phyloP scores from a whole-genome alignment of 176 grass and related monocot genomes.

The Triticum urartu region DNA sequence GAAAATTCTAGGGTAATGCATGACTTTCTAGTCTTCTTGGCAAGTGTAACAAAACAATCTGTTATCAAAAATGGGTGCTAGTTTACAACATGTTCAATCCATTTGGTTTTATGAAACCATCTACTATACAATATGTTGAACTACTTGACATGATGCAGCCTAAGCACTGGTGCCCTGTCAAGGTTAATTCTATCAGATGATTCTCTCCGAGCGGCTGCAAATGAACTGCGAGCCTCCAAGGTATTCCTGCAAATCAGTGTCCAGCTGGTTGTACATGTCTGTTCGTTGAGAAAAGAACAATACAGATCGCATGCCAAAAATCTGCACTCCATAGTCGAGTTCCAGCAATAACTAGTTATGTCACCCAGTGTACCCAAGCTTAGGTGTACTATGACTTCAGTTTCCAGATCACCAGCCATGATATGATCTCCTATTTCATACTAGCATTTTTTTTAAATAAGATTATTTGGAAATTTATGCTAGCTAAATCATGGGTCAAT shows the following conservation, averaged over 20 bases:
- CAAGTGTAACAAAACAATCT: not conserved
- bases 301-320: not conserved
- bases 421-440: not conserved
- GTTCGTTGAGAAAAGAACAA: not conserved
- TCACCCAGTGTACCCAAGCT: not conserved
- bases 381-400: not conserved
- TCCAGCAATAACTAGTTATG: not conserved
- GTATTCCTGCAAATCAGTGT: constrained; percentile 35
- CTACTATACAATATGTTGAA: not conserved
- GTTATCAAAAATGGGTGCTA: not conserved
- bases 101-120: constrained; percentile 23
- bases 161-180: constrained; percentile 94
- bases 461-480: not conserved
- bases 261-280: not conserved
- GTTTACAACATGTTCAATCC: not conserved
- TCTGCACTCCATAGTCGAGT: not conserved
- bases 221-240: constrained; percentile 87
- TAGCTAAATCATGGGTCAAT: not conserved
- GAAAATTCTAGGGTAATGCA: constrained; percentile 81
- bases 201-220: constrained; percentile 77
- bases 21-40: not conserved
- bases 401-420: not conserved
- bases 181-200: constrained; percentile 96
- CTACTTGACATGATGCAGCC: constrained; percentile 41
- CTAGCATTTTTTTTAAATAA: not conserved